phyloP scores from a whole-genome alignment of 768 basidiomycete species.

The Terana coerulea region DNA sequence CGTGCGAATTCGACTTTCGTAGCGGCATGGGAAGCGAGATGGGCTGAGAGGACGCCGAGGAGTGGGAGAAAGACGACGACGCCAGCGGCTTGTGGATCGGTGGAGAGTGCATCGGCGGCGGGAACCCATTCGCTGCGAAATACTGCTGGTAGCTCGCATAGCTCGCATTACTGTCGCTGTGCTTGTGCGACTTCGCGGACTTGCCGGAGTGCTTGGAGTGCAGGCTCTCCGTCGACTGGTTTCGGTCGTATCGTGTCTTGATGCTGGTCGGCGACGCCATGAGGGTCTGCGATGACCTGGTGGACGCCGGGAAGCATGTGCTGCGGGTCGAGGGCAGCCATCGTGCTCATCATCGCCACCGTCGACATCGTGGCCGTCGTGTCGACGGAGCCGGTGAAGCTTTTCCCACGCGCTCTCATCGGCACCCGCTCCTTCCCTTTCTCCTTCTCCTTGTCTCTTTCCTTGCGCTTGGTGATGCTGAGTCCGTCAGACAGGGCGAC shows the following conservation, averaged over 20 bases:
- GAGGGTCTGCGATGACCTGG: conserved; percentile 11
- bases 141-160: background rate
- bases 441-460: conserved; percentile 19
- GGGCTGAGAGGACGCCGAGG: conserved; percentile 28
- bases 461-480: conserved; percentile 25
- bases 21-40: conserved; percentile 30
- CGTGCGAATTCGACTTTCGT: conserved; percentile 25
- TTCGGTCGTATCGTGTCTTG: conserved; percentile 20
- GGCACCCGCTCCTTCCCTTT: conserved; percentile 12
- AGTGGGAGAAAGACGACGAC: conserved; percentile 15
- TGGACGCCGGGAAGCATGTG: conserved; percentile 8
- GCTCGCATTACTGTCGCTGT: conserved; percentile 18
- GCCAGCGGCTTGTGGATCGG: conserved; percentile 21
- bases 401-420: background rate
- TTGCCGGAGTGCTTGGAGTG: conserved; percentile 35
- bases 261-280: conserved; percentile 14
- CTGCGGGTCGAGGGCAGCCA: conserved; percentile 19
- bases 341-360: conserved; percentile 17
- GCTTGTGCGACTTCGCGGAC: conserved; percentile 31
- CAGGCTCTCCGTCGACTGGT: conserved; percentile 37
- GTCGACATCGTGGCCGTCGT: conserved; percentile 14
- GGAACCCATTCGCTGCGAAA: background rate
- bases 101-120: conserved; percentile 10
- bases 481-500: conserved; percentile 42
- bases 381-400: conserved; percentile 8